Evolutionary conservation across 495 filamentous ascomycete genomes (phyloP).

Genomic region (Pseudomonodictys pantanalensis): DNA sequence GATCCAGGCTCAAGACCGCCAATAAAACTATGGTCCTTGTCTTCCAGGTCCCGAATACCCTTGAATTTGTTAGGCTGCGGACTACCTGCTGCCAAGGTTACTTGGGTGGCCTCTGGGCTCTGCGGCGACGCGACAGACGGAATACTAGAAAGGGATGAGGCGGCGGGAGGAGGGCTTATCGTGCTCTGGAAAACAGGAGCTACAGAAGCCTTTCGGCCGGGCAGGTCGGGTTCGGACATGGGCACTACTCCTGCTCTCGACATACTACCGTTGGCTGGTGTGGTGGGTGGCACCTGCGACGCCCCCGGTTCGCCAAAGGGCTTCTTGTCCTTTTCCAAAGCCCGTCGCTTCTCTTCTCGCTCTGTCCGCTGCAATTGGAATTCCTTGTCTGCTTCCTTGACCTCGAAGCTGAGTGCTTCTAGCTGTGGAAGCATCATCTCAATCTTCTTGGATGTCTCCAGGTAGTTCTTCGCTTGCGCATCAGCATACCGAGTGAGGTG

Average conservation of each 20-base stretch:
- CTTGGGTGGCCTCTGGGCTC: conserved; percentile 35
- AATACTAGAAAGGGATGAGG: conserved; percentile 16
- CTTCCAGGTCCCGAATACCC: conserved; percentile 85
- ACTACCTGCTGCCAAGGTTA: conserved; percentile 45
- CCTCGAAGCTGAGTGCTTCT: conserved; percentile 85
- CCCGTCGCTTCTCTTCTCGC: conserved; percentile 85
- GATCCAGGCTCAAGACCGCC: conserved; percentile 44
- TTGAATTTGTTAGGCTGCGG: conserved; percentile 69
- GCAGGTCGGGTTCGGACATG: conserved; percentile 8
- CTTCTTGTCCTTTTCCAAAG: conserved; percentile 84
- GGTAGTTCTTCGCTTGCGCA: conserved; percentile 78
- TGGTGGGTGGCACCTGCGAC: conserved; percentile 11
- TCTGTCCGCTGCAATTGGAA: conserved; percentile 91
- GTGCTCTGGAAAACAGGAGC: conserved; percentile 30
- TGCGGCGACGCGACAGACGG: conserved; percentile 34
- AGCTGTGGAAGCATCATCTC: conserved; percentile 85
- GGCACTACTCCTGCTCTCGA: not conserved
- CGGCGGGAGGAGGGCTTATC: conserved; percentile 18
- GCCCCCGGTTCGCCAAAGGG: conserved; percentile 67
- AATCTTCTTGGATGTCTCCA: conserved; percentile 79
- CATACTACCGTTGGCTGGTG: conserved; percentile 14
- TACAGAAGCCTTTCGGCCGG: conserved; percentile 19
- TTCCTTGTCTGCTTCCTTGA: conserved; percentile 88
- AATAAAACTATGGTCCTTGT: conserved; percentile 57
- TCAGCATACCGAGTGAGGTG: conserved; percentile 94